A percentile compares a stretch with the other conserved stretches of the same genome.
phyloP scores from a whole-genome alignment of 371 early-diverging fungal species.

The Apophysomyces variabilis region DNA sequence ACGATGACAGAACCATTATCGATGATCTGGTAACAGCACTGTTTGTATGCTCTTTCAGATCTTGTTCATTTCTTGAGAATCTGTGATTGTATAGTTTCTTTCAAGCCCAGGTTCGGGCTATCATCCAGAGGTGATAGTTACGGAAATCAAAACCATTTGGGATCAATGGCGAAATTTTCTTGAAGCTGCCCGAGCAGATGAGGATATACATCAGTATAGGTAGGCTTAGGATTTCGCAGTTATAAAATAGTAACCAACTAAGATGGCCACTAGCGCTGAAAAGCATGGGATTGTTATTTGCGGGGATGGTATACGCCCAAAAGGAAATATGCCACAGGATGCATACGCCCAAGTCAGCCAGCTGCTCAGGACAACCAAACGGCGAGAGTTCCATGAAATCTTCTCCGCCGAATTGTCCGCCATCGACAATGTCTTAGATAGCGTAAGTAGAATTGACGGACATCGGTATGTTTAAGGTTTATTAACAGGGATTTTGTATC shows the following conservation, averaged over 20 bases:
- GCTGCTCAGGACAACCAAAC: neutral
- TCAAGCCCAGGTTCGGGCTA: neutral
- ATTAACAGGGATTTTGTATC: neutral
- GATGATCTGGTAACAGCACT: neutral
- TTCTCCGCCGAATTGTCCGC: neutral
- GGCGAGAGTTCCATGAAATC: neutral
- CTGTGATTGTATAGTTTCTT: neutral
- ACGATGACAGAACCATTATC: neutral
- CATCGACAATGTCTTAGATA: neutral
- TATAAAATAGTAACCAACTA: neutral
- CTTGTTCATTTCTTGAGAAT: neutral
- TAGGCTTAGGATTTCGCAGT: neutral
- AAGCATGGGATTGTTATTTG: neutral
- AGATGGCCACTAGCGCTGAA: neutral
- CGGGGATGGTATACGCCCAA: neutral
- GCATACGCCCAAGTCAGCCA: neutral
- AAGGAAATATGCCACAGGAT: neutral
- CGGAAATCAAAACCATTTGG: neutral
- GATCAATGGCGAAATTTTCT: neutral
- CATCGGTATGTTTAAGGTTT: neutral
- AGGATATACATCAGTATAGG: neutral
- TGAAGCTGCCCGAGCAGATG: neutral
- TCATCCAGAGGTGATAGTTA: neutral
- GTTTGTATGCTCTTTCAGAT: neutral
- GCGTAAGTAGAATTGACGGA: neutral